phyloP scores from a whole-genome alignment of 2,329 filamentous ascomycete species.

The Aspergillus aculeatus region DNA sequence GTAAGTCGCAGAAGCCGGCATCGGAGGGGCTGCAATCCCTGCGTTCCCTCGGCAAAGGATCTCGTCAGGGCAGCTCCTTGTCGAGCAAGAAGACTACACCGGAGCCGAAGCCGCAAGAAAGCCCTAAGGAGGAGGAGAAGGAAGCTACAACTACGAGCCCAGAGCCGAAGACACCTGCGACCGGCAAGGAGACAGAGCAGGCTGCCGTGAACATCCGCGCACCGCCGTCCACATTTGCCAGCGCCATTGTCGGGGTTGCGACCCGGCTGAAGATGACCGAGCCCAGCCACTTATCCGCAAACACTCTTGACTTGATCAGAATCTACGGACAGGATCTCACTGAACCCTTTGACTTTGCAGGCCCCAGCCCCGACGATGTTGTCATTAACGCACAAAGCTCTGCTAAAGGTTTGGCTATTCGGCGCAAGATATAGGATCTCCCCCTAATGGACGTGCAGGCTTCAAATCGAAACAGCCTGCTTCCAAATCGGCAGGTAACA shows the following conservation, averaged over 20 bases:
- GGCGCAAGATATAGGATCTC: slow-evolving; percentile 34
- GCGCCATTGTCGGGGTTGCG: slow-evolving; percentile 39
- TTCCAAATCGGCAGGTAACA: slow-evolving; percentile 41
- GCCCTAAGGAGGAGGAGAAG: slow-evolving; percentile 1
- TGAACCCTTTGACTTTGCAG: slow-evolving; percentile 64
- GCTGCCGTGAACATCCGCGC: slow-evolving; percentile 39
- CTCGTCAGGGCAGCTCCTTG: slow-evolving; percentile 14
- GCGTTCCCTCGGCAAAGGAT: slow-evolving; percentile 22
- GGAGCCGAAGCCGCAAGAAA: slow-evolving; percentile 16
- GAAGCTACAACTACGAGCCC: not conserved
- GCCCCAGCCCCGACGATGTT: slow-evolving; percentile 88
- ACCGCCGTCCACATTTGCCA: slow-evolving; percentile 52
- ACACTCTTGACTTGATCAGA: slow-evolving; percentile 35
- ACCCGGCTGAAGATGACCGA: slow-evolving; percentile 26
- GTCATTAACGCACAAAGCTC: slow-evolving; percentile 75
- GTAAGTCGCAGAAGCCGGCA: slow-evolving; percentile 24
- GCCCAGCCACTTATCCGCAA: slow-evolving; percentile 35
- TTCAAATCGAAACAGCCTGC: slow-evolving; percentile 45
- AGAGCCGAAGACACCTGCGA: slow-evolving; percentile 7
- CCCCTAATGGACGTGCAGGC: slow-evolving; percentile 45
- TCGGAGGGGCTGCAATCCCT: slow-evolving; percentile 25
- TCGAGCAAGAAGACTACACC: slow-evolving; percentile 21
- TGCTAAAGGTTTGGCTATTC: slow-evolving; percentile 70
- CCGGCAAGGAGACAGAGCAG: slow-evolving; percentile 17
- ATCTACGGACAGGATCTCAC: slow-evolving; percentile 42